phyloP scores from a whole-genome alignment of 345 rosid genomes.

The thale cress (Arabidopsis thaliana) region DNA sequence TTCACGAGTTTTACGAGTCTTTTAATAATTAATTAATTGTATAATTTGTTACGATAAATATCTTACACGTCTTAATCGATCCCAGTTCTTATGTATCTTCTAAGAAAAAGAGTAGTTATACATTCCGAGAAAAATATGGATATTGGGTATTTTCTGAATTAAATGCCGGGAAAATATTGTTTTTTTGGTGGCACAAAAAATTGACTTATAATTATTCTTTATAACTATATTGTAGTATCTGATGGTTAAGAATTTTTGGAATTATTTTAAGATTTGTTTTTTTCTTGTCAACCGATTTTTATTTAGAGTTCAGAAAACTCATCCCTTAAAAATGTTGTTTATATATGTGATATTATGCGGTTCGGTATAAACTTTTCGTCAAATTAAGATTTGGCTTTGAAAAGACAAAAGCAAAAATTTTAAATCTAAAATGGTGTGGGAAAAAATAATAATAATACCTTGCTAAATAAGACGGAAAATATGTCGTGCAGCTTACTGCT shows the following conservation, averaged over 20 bases:
- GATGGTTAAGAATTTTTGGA: neutral
- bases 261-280: neutral
- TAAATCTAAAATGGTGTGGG: neutral
- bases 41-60: no score
- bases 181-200: neutral
- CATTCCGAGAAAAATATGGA: conserved; percentile 16
- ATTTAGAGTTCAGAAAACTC: no score
- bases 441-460: neutral
- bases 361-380: no score
- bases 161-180: neutral
- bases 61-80: conserved; percentile 14
- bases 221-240: neutral
- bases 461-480: neutral
- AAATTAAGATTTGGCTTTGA: neutral
- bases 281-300: no score
- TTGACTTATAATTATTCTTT: neutral
- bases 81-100: conserved; percentile 29
- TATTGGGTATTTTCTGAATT: conserved; percentile 22
- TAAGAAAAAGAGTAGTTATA: neutral
- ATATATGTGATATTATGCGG: no score
- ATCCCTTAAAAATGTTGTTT: no score
- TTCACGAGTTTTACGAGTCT: conserved; percentile 17
- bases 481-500: neutral
- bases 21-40: no score
- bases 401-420: neutral